Evolutionary conservation across 257 asterid species (phyloP).

Genomic region (Jacaranda mimosifolia): DNA sequence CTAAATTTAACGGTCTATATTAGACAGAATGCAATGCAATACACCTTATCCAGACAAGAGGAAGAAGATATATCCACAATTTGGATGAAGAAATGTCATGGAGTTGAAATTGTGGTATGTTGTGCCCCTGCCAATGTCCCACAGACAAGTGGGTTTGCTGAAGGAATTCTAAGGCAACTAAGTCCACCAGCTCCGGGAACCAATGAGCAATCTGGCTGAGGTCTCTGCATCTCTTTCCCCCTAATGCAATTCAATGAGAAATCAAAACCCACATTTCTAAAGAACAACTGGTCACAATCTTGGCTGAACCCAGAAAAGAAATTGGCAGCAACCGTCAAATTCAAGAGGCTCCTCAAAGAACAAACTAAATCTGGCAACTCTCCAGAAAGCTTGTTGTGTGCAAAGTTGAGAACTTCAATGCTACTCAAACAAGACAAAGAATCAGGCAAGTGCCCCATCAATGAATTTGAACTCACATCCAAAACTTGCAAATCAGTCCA

Average conservation of each 20-base stretch:
- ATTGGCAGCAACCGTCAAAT: slow-evolving; percentile 78
- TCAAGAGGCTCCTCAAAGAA: slow-evolving; percentile 58
- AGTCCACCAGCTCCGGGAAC: slow-evolving; percentile 66
- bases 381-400: slow-evolving; percentile 78
- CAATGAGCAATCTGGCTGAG: slow-evolving; percentile 71
- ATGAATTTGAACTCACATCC: slow-evolving; percentile 72
- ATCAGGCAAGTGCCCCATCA: slow-evolving; percentile 83
- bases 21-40: too few relatives aligned
- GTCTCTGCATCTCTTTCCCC: slow-evolving; percentile 74
- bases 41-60: too few relatives aligned
- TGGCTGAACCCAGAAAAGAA: slow-evolving; percentile 81
- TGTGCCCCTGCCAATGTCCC: slow-evolving; percentile 52
- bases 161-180: slow-evolving; percentile 81
- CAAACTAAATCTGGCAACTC: slow-evolving; percentile 78
- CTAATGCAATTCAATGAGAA: slow-evolving; percentile 89
- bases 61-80: too few relatives aligned
- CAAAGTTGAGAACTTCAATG: slow-evolving; percentile 79
- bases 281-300: slow-evolving; percentile 60
- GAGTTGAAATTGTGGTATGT: slow-evolving; percentile 14
- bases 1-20: too few relatives aligned
- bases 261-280: slow-evolving; percentile 66
- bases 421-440: slow-evolving; percentile 70
- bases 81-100: slow-evolving; percentile 7
- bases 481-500: slow-evolving; percentile 85
- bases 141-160: slow-evolving; percentile 64